phyloP scores from a whole-genome alignment of 2,329 filamentous ascomycete genomes.

The Canariomyces notabilis region DNA sequence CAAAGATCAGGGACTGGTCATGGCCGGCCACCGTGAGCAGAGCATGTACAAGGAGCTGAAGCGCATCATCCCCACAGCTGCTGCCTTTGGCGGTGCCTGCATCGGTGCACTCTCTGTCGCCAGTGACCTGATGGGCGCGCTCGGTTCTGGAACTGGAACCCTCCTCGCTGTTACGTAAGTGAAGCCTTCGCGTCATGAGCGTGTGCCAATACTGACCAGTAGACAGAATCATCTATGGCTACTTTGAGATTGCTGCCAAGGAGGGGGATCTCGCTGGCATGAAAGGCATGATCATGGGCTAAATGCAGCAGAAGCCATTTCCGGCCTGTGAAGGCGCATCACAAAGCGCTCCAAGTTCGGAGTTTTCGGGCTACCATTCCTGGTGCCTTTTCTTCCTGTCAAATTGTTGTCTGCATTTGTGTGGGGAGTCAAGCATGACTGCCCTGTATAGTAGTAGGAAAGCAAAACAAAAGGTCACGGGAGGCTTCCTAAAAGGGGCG shows the following conservation, averaged over 20 bases:
- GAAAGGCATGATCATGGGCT: conserved; percentile 70
- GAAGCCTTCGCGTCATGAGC: background rate
- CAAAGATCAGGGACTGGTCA: conserved; percentile 98
- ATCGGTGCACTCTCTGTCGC: conserved; percentile 96
- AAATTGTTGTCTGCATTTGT: conserved; percentile 19
- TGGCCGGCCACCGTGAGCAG: conserved; percentile 99
- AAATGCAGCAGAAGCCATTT: conserved; percentile 27
- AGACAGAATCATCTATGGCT: conserved; percentile 91
- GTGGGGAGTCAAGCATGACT: conserved; percentile 15
- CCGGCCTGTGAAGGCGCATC: conserved; percentile 2
- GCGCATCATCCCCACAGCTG: conserved; percentile 96
- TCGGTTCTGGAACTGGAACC: conserved; percentile 96
- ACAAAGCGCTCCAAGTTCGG: conserved; percentile 1
- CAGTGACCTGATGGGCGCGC: conserved; percentile 90
- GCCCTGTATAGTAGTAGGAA: conserved; percentile 24
- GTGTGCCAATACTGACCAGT: conserved; percentile 30
- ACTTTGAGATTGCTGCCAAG: conserved; percentile 98
- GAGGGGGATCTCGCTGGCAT: conserved; percentile 89
- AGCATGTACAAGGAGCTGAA: conserved; percentile 99
- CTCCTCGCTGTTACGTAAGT: conserved; percentile 95
- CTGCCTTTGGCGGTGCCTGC: conserved; percentile 96
- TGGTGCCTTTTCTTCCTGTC: conserved; percentile 17
- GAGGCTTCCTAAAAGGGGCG: conserved; percentile 23
- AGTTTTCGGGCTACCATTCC: conserved; percentile 6
- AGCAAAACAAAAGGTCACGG: conserved; percentile 21